Base-by-base conservation (phyloP, 768 basidiomycete species). In the Leccinum variicolor region DNA sequence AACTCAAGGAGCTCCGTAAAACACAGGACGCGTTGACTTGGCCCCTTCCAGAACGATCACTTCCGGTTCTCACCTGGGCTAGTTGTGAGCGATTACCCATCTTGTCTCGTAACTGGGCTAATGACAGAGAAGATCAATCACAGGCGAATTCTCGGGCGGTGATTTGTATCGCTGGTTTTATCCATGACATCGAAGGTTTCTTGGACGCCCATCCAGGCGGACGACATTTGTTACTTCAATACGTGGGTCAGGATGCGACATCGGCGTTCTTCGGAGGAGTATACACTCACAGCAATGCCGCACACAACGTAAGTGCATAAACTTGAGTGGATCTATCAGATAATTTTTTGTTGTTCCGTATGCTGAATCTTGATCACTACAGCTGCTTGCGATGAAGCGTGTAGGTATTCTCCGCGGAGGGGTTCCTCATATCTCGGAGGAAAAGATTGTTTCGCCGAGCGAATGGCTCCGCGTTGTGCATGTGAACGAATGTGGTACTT, bases 211-310 rank as follows among this genome's bases (percentile, higher is more conserved):
- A 56, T 43, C 55, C 50, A 5, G 36, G 55, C 8, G 55, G 55
- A 31, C 36, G 39, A 4, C 11, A 52, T 41, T 19, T 56, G n/a
- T 19, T 56, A 31, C n/a, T 53, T 3, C 34, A 53, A 46, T 31
- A 56, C 13, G 17, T 56, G 25, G 56, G 51, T 7, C 43, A 33
- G 52, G 56, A 56, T 36, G 56, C 43, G n/a, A 53, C 56, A 10
- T 26, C 51, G 10, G 51, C 51, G 8, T 57, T 57, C 52, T 57
- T 57, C 45, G 56, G 52, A n/a, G 56, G 56, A 17, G 21, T 57
- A 36, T 28, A 54, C 25, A 23, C 46, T 19, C 56, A 57, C 15
- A 53, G 33, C 33, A 53, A 19, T 29, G 56, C 56, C 9, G 45
- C 56, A 21, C 56, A 57, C 26, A 45, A 54, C 15, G 56, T 54